A percentile compares a stretch with the other conserved stretches of the same genome.
These are phyloP conservation scores for Rubus parviflorus DNA, from an alignment of 306 rosid genomes.

Conservation along the genomic window DNA sequence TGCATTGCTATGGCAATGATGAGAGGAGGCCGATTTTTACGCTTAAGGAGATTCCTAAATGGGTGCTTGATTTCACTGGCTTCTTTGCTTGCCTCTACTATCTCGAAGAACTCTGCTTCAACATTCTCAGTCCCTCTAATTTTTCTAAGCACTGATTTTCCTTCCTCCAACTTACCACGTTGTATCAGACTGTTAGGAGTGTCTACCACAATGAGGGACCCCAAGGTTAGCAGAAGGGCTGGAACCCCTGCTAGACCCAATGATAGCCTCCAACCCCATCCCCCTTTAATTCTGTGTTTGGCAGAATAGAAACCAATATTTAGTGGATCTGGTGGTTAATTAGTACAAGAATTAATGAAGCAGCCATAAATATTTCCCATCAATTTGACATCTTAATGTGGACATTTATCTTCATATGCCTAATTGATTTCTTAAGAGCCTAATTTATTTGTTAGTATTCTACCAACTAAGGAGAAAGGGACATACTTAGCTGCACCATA, in stretches of 20 bases:
- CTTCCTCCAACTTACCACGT: conserved; percentile 71
- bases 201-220: conserved; percentile 74
- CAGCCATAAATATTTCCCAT: neutral
- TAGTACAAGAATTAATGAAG: neutral
- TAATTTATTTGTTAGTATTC: neutral
- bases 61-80: conserved; percentile 71
- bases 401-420: neutral
- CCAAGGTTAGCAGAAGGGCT: conserved; percentile 62
- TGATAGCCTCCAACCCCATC: conserved; percentile 96
- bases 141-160: conserved; percentile 54
- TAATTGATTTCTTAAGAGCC: neutral
- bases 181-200: conserved; percentile 85
- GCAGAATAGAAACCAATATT: neutral
- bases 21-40: conserved; percentile 66
- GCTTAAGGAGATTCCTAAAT: conserved; percentile 58
- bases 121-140: conserved; percentile 72
- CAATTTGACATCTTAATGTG: neutral
- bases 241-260: conserved; percentile 82
- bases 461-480: neutral
- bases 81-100: conserved; percentile 61
- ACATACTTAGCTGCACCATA: conserved; percentile 67
- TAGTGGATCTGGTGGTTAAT: neutral
- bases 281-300: conserved; percentile 39
- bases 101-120: conserved; percentile 66
- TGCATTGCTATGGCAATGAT: conserved; percentile 67